These are phyloP conservation scores for Coniosporium apollinis DNA, from an alignment of 495 filamentous ascomycete species.

Conservation along the genomic window DNA sequence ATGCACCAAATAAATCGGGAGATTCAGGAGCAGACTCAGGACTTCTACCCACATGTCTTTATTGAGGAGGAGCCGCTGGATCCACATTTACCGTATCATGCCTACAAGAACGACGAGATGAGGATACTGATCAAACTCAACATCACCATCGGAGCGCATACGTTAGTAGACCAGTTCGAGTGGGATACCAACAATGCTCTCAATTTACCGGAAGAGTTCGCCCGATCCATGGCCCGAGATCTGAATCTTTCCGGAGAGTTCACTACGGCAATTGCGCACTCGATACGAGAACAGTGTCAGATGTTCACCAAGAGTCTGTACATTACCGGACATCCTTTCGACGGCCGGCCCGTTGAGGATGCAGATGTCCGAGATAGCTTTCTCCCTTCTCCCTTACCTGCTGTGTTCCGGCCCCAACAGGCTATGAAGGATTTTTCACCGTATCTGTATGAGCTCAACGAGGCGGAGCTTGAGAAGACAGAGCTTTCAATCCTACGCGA, in stretches of 20 bases:
- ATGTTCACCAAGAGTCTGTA: slow-evolving; percentile 88
- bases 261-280: slow-evolving; percentile 91
- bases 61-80: slow-evolving; percentile 84
- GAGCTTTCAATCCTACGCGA: slow-evolving; percentile 88
- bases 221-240: slow-evolving; percentile 70
- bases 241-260: slow-evolving; percentile 92
- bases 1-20: slow-evolving; percentile 62
- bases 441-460: slow-evolving; percentile 78
- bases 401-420: slow-evolving; percentile 74
- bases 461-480: slow-evolving; percentile 75
- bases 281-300: slow-evolving; percentile 87
- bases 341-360: slow-evolving; percentile 84
- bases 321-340: slow-evolving; percentile 83
- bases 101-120: slow-evolving; percentile 99
- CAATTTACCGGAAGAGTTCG: slow-evolving; percentile 91
- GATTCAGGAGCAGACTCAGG: slow-evolving; percentile 76
- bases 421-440: slow-evolving; percentile 85
- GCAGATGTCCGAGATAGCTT: slow-evolving; percentile 72
- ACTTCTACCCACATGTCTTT: slow-evolving; percentile 80
- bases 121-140: slow-evolving; percentile 87
- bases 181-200: slow-evolving; percentile 95
- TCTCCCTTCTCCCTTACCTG: slow-evolving; percentile 65
- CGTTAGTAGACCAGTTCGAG: slow-evolving; percentile 91
- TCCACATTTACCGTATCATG: slow-evolving; percentile 73
- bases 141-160: slow-evolving; percentile 92